These are phyloP conservation scores for Phellopilus nigrolimitatus DNA, from an alignment of 1,284 basidiomycete species.

Conservation along the genomic window DNA sequence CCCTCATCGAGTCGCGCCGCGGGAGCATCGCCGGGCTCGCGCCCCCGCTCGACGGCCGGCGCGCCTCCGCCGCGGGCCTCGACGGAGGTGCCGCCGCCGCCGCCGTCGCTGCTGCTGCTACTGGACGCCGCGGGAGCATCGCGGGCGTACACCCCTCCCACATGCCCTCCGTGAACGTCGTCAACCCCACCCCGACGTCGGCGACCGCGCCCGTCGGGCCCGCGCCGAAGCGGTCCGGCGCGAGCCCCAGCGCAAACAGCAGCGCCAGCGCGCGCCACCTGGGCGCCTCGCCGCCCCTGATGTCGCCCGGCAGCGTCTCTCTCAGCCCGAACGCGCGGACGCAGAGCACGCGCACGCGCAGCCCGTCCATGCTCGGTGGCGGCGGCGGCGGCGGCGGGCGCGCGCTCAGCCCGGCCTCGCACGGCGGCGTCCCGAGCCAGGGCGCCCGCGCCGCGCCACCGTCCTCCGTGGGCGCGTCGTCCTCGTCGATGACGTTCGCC, in stretches of 20 bases:
- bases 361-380: constrained; percentile 15
- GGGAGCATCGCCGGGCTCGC: constrained; percentile 46
- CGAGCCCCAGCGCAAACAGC: neutral
- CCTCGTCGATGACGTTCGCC: too few relatives aligned
- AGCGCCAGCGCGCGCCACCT: constrained; percentile 7
- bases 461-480: too few relatives aligned
- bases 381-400: too few relatives aligned
- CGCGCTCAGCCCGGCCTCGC: constrained; percentile 6
- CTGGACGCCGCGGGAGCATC: constrained; percentile 14
- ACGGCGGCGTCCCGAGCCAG: constrained; percentile 10
- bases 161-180: constrained; percentile 17
- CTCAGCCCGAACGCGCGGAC: neutral
- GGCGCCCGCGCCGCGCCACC: neutral
- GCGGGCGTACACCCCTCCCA: constrained; percentile 7
- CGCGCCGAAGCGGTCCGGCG: constrained; percentile 5
- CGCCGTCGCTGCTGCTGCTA: too few relatives aligned
- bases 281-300: constrained; percentile 7
- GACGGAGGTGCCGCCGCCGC: neutral
- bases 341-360: constrained; percentile 1
- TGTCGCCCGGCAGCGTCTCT: constrained; percentile 5
- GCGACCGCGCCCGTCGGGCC: constrained; percentile 8
- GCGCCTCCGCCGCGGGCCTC: constrained; percentile 14
- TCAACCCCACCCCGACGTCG: constrained; percentile 19
- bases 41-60: constrained; percentile 1
- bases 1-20: constrained; percentile 61